Conservation (phyloP, 1,284 basidiomycete species). For the Hymenochaete sp. region DNA sequence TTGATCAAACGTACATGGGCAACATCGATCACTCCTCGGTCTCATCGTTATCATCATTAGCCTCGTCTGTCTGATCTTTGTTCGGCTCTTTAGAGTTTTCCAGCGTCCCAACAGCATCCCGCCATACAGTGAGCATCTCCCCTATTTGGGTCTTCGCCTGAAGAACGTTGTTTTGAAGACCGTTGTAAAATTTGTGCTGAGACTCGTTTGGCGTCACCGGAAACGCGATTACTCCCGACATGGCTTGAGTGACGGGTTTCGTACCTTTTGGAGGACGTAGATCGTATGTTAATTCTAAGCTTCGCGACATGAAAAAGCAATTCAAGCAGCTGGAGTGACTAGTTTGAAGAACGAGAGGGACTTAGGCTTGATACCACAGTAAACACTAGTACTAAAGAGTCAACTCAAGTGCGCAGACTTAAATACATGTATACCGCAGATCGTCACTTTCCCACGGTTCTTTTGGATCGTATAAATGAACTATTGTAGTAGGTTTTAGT, state of each 20-base stretch:
- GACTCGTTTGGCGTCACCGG: slow-evolving; percentile 24
- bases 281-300: slow-evolving; percentile 41
- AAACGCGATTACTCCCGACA: slow-evolving; percentile 32
- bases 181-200: slow-evolving; percentile 41
- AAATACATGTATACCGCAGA: too few relatives aligned
- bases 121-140: slow-evolving; percentile 58
- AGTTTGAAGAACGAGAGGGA: not conserved
- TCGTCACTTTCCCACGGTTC: too few relatives aligned
- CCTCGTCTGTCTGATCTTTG: slow-evolving; percentile 29
- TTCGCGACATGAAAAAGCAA: slow-evolving; percentile 26
- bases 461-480: too few relatives aligned
- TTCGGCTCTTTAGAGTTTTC: slow-evolving; percentile 41
- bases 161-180: slow-evolving; percentile 40
- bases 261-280: slow-evolving; percentile 38
- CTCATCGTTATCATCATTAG: slow-evolving; percentile 31
- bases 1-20: slow-evolving; percentile 5
- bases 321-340: not conserved
- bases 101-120: slow-evolving; percentile 53
- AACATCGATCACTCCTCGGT: slow-evolving; percentile 28
- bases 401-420: too few relatives aligned
- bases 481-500: too few relatives aligned
- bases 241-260: slow-evolving; percentile 23
- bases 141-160: slow-evolving; percentile 46
- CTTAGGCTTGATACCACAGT: too few relatives aligned
- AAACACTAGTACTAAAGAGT: too few relatives aligned